These are phyloP conservation scores for Vitis hybrid DNA, from an alignment of 177 flowering plant species.

Conservation along the genomic window DNA sequence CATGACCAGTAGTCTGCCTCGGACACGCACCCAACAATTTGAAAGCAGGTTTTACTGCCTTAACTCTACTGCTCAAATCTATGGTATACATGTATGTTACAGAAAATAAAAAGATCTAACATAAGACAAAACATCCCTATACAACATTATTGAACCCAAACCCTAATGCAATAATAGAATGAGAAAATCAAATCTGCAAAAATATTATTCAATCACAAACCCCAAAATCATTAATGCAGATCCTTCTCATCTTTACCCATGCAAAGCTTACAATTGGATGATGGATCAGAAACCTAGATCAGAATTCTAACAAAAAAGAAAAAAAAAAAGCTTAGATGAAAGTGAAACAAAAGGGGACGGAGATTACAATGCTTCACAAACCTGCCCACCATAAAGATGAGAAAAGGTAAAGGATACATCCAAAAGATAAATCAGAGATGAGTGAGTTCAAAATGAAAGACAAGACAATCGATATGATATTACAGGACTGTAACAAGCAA, in stretches of 20 bases:
- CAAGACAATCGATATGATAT: no score
- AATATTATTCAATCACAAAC: no score
- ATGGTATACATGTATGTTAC: not conserved
- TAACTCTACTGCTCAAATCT: not conserved
- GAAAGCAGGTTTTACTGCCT: not conserved
- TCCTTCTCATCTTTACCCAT: no score
- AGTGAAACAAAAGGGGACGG: not conserved
- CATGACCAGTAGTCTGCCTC: conserved; percentile 3
- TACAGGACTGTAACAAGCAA: no score
- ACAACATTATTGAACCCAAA: no score
- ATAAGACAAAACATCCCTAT: no score
- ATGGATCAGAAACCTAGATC: not conserved
- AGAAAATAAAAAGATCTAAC: no score
- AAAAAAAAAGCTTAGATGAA: not conserved
- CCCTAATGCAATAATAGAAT: not conserved
- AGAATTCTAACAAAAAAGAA: not conserved
- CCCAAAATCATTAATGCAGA: no score
- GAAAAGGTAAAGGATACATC: no score
- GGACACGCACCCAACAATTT: not conserved
- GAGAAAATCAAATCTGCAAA: not conserved
- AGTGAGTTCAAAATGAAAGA: no score
- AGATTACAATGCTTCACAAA: not conserved
- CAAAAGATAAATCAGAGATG: no score
- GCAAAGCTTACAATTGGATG: no score
- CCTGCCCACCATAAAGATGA: not conserved